phyloP scores from a whole-genome alignment of 1,284 basidiomycete species.

The Melampsora medusae region DNA sequence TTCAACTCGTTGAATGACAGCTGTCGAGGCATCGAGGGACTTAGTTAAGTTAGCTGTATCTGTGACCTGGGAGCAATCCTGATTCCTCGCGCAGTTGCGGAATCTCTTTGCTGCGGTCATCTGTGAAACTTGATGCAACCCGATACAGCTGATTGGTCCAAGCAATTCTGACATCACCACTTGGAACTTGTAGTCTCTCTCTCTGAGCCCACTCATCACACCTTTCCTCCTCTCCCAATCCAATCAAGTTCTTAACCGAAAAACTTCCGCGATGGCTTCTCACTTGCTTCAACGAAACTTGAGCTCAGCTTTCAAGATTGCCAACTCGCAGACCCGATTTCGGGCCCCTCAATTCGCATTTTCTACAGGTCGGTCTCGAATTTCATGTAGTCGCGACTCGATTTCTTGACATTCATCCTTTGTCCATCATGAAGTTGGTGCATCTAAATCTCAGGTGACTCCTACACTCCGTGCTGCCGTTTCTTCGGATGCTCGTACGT shows the following conservation, averaged over 20 bases:
- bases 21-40: no score
- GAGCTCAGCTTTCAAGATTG: not conserved
- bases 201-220: not conserved
- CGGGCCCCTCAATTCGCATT: not conserved
- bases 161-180: not conserved
- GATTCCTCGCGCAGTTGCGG: no score
- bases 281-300: not conserved
- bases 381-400: not conserved
- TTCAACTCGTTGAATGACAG: no score
- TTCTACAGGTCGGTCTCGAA: not conserved
- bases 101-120: no score
- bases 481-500: slow-evolving; percentile 27
- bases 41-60: no score
- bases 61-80: no score
- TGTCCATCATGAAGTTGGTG: not conserved
- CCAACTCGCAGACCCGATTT: not conserved
- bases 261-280: not conserved
- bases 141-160: not conserved
- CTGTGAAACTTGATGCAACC: no score
- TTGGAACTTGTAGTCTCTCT: not conserved
- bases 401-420: not conserved
- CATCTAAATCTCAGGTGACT: slow-evolving; percentile 2
- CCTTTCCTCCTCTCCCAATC: not conserved
- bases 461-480: slow-evolving; percentile 10
- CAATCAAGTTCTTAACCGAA: not conserved